These are phyloP conservation scores for Galerina marginata DNA, from an alignment of 768 basidiomycete genomes.

Conservation along the genomic window DNA sequence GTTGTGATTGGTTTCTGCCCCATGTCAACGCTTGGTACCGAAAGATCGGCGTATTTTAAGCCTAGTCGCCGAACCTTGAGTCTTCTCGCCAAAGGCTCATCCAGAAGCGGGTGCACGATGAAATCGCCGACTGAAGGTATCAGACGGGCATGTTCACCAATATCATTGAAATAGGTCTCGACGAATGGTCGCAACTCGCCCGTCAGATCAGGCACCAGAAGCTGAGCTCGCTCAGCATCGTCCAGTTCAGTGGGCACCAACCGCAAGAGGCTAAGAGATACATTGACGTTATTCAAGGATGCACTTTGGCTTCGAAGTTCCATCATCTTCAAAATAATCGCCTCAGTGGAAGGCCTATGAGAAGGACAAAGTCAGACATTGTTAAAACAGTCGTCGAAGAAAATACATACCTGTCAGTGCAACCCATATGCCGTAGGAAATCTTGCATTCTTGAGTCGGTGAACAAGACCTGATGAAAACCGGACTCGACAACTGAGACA, in stretches of 20 bases:
- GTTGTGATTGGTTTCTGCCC: constrained; percentile 47
- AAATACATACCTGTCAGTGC: constrained; percentile 38
- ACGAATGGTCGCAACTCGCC: constrained; percentile 31
- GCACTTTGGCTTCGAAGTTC: constrained; percentile 16
- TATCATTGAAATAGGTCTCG: constrained; percentile 46
- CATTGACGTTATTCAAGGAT: constrained; percentile 20
- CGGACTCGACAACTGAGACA: constrained; percentile 21
- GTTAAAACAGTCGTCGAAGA: neutral
- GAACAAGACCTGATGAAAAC: constrained; percentile 32
- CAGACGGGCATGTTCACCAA: constrained; percentile 36
- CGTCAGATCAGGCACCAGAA: constrained; percentile 42
- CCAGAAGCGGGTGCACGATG: constrained; percentile 38
- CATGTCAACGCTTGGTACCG: constrained; percentile 42
- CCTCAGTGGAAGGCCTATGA: constrained; percentile 35
- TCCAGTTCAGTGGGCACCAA: constrained; percentile 29
- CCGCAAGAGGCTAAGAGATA: constrained; percentile 35
- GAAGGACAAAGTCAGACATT: neutral
- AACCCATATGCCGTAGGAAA: constrained; percentile 43
- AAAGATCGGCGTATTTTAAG: constrained; percentile 34
- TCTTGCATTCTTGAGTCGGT: constrained; percentile 18
- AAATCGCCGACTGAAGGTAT: constrained; percentile 20
- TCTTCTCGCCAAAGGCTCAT: constrained; percentile 33
- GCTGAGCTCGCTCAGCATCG: constrained; percentile 24
- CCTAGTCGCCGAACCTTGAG: constrained; percentile 41
- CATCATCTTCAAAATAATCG: constrained; percentile 33